Evolutionary conservation across 805 yeast species (phyloP), one percentile per base, ranked within the genome.

Genomic region (Ascoidea asiatica): DNA sequence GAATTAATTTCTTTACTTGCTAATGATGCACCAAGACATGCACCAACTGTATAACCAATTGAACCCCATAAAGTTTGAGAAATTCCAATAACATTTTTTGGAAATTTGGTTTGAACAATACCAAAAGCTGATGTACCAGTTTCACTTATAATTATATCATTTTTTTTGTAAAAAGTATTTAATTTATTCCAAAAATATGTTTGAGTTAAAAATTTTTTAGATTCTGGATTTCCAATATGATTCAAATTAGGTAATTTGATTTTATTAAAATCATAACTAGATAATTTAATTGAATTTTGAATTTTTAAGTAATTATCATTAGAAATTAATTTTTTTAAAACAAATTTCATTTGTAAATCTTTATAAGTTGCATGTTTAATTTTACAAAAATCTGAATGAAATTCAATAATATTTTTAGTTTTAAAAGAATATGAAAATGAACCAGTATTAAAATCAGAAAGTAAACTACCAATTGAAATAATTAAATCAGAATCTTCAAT

Each of bases 361-460:
- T 75, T 73, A 58, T 67, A 75, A 23, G 65, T 63, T 38, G 78
- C 78, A 52, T 64, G 66, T 52, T 65, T 66, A 49, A 75, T 64
- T 55, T 70, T 73, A 47, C 70, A 70, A 56, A 72, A 65, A 54
- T 75, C 74, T 1, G 79, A 71, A 55, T 73, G 79, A 60, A 75
- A 66, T 56, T 75, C 75, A 21, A 74, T 68, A 38, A 72, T 60
- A 55, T 75, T 73, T 52, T 66, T 72, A 40, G 79, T 72, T 52
- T 65, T 65, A 61, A 70, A 73, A 17, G 69, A 65, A 55, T 74
- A 75, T 5, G 77, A 67, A 59, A 75, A 75, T 19, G 94, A 81
- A 59, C 95, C 95, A 42, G 95, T 85, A 73, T 85, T 85, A 77
- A 81, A 85, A 64, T 85, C 95, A 43, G 92, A 83, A 58, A 85